Evolutionary conservation across 176 grass and related monocot genomes (phyloP).

Genomic region (Lolium rigidum): DNA sequence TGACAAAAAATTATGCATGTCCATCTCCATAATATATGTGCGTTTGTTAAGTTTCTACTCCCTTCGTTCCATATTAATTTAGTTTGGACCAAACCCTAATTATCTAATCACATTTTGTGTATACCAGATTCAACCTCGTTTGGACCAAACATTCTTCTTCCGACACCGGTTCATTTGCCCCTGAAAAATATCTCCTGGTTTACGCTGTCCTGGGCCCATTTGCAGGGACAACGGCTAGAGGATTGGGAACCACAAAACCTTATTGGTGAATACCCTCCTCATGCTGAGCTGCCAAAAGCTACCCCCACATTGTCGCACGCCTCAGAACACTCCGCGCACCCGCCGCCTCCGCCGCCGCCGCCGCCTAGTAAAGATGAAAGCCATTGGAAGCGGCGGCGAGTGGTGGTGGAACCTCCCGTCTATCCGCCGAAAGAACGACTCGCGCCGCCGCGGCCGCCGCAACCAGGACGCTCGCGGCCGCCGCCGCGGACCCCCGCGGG

Average conservation of each 20-base stretch:
- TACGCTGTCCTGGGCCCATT: neutral
- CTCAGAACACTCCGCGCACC: neutral
- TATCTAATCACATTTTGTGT: no score
- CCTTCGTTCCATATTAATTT: no score
- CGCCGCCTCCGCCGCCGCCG: conserved; percentile 19
- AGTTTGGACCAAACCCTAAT: no score
- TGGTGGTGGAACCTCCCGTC: conserved; percentile 67
- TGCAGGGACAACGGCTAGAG: conserved; percentile 21
- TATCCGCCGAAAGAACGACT: conserved; percentile 49
- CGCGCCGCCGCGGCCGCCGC: conserved; percentile 54
- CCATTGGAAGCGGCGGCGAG: conserved; percentile 53
- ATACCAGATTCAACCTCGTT: neutral
- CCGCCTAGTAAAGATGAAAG: conserved; percentile 41
- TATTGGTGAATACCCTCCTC: conserved; percentile 24
- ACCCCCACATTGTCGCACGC: neutral
- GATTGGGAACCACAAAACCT: conserved; percentile 35
- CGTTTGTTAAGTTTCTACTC: no score
- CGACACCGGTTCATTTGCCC: neutral
- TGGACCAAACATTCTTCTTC: neutral
- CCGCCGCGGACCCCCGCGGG: conserved; percentile 39
- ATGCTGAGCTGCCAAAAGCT: neutral
- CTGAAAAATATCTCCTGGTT: neutral
- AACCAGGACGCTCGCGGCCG: conserved; percentile 51
- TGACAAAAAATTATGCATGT: no score
- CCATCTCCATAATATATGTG: no score